Evolutionary conservation across 441 rosid genomes (phyloP), one percentile per base, ranked within the genome.

Genomic region (Arabidopsis lyrata): DNA sequence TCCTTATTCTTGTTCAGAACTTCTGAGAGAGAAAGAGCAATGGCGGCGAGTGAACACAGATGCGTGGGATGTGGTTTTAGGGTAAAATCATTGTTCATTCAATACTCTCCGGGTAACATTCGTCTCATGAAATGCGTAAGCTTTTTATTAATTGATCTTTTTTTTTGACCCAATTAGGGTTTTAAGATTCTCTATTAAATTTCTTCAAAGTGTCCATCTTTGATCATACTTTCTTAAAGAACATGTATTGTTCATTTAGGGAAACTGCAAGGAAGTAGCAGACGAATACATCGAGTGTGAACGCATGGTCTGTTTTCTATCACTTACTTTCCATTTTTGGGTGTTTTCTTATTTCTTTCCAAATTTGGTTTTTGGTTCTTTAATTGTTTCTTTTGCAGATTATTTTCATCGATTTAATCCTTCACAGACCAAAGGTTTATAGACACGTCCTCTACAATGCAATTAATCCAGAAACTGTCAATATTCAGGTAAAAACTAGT

Each of bases 61-160:
- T 92, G 97, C 76, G 90, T 84, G 39, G 82, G 85, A 81, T 89
- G 92, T 81, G 92, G 90, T 53, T 86, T 82, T 72, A 71, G 56
- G 76, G 81, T 87, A 55, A 80, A 84, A 60, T 83, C 84, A 2
- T 82, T 94, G 62, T 90, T 83, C 78, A 86, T 94, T 34, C 97
- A 86, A 58, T 91, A 86, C 83, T 90, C 96, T 8, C 91, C 85
- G 0, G 96, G 96, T 3, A 94, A 90, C 82, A 88, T 91, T 78
- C 90, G 96, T 22, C 89, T 90, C 72, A 83, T 86, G 93, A 91
- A 86, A 94, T 91, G 93, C 71, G 97, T 90, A 86, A 65, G 77
- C 63, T 64, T 55, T 45, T 53, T 22, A 16, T 34, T 2, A 11
- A 42, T 14, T 2, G 45, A 45, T 57, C 24, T n/a, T 14, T 47